Percentiles rank a stretch among this genome's conserved stretches.
Conservation (phyloP, 176 grass and related monocot species). For the Phyllostachys edulis region DNA sequence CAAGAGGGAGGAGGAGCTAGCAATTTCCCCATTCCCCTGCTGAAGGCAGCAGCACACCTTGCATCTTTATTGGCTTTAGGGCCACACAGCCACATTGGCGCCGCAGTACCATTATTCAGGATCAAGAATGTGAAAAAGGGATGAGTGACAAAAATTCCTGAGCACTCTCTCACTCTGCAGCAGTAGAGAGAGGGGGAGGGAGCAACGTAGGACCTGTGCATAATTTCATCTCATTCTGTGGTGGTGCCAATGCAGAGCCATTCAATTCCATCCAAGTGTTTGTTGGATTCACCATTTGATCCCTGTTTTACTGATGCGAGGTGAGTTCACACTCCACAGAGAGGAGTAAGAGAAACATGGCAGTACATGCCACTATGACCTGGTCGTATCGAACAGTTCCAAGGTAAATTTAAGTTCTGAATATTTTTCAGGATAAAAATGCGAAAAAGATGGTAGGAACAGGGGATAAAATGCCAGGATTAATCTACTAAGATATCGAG, state of each 20-base stretch:
- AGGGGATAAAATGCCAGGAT: neutral
- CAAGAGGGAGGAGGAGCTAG: constrained; percentile 25
- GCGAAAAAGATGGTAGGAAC: neutral
- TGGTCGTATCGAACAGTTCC: neutral
- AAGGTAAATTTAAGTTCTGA: neutral
- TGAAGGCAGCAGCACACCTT: constrained; percentile 20
- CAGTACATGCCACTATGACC: neutral
- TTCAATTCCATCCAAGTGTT: constrained; percentile 13
- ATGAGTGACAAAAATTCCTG: constrained; percentile 17
- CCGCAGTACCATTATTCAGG: constrained; percentile 6
- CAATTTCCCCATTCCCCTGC: constrained; percentile 27
- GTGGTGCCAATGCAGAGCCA: neutral
- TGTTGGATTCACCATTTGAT: constrained; percentile 12
- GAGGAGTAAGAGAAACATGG: neutral
- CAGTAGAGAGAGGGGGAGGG: neutral
- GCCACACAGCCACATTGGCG: constrained; percentile 23
- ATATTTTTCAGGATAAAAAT: neutral
- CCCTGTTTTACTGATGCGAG: neutral
- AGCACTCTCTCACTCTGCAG: neutral
- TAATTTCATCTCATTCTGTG: constrained; percentile 17
- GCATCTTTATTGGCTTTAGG: constrained; percentile 34
- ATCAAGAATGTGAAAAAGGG: constrained; percentile 13
- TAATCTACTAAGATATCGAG: neutral
- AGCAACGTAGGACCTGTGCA: neutral
- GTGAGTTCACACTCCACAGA: neutral